Evolutionary conservation across 495 filamentous ascomycete species (phyloP), one percentile per base, ranked within the genome.

Genomic region (Aspergillus baeticus): DNA sequence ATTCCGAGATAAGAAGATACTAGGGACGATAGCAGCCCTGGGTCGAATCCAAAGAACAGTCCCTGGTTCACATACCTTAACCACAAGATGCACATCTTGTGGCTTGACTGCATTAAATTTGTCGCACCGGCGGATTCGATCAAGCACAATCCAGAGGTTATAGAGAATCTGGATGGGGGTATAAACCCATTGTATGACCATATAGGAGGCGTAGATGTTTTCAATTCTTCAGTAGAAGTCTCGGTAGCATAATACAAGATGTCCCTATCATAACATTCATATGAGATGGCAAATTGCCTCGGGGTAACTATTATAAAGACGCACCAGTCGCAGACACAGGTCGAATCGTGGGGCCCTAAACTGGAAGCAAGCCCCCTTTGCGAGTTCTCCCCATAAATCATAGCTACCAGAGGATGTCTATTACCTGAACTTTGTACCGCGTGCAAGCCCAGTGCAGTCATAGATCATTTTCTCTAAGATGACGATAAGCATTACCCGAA

Each of bases 401-500:
- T 13, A 38, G 14, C 36, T 38, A 13, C 11, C 15, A 6, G n/a
- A n/a, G 10, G 35, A 52, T 29, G 35, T 8, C 26, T 29, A 29
- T 29, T 29, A 29, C 26, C 26, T 8, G 26, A 29, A 29, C 26
- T 29, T 29, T 29, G 3, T 8, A 3, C 26, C 26, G 26, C 8
- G 26, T 8, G 8, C 26, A 29, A 29, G 26, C 26, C 26, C 26
- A 5, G 53, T 48, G 42, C 39, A 54, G 38, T 44, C 38, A 55
- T 45, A 51, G 45, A 46, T 26, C 48, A 52, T 34, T 3, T 17
- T 36, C 22, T 35, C n/a, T n/a, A 47, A 37, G 53, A 41, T 29
- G 39, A 34, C 38, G 38, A 45, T 35, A 52, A 49, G 38, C 43
- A 18, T 51, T 38, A 26, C 54, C 39, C 20, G 44, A 47, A 53